phyloP scores from a whole-genome alignment of 108 stramenopile species.

The Nitzschia sp. region DNA sequence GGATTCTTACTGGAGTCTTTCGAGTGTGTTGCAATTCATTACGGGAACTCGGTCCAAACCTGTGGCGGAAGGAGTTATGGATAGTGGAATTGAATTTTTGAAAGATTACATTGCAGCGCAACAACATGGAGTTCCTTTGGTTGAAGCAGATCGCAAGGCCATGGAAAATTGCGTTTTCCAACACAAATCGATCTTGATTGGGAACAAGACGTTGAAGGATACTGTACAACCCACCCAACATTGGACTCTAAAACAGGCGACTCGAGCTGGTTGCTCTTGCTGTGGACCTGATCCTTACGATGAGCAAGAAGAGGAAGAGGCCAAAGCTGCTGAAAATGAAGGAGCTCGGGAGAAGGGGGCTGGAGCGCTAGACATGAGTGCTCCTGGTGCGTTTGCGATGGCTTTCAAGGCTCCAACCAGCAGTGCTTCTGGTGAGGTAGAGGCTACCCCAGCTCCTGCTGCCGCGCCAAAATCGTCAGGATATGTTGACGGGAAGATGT shows the following conservation, averaged over 20 bases:
- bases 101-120: slow-evolving; percentile 36
- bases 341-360: slow-evolving; percentile 10
- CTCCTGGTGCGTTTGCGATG: slow-evolving; percentile 21
- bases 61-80: slow-evolving; percentile 51
- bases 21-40: slow-evolving; percentile 73
- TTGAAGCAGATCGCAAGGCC: slow-evolving; percentile 28
- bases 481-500: slow-evolving; percentile 41
- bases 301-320: slow-evolving; percentile 39
- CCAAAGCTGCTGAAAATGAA: slow-evolving; percentile 12
- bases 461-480: slow-evolving; percentile 12
- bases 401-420: not conserved
- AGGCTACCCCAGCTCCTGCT: not conserved
- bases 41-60: slow-evolving; percentile 62
- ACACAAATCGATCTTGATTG: slow-evolving; percentile 78
- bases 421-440: not conserved
- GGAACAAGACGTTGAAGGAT: slow-evolving; percentile 78
- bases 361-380: slow-evolving; percentile 18
- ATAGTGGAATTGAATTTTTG: slow-evolving; percentile 47
- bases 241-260: slow-evolving; percentile 70
- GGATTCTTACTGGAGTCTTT: slow-evolving; percentile 58
- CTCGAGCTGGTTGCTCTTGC: slow-evolving; percentile 57
- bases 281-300: slow-evolving; percentile 41
- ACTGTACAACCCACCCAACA: slow-evolving; percentile 76
- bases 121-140: slow-evolving; percentile 1
- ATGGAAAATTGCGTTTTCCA: slow-evolving; percentile 77